A percentile compares a stretch with the other conserved stretches of the same genome.
Evolutionary conservation across 495 filamentous ascomycete genomes (phyloP).

Genomic region (Pseudomonodictys pantanalensis): DNA sequence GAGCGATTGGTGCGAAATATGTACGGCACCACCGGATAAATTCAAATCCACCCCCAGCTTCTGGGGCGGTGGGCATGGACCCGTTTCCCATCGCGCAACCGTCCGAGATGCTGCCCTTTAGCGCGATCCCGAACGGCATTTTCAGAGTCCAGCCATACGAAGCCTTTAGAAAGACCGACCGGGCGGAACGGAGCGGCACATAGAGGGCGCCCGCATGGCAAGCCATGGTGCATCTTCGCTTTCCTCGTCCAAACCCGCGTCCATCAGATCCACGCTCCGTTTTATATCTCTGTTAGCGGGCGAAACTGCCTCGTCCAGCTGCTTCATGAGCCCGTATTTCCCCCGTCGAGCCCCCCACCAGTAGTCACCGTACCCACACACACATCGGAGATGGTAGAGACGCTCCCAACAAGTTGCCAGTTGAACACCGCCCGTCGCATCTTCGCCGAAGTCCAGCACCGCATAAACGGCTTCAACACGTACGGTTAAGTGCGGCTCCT

Average conservation of each 20-base stretch:
- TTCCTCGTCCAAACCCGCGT: conserved; percentile 26
- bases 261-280: conserved; percentile 23
- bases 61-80: background rate
- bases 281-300: conserved; percentile 19
- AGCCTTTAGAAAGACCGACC: background rate
- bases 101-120: conserved; percentile 15
- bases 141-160: conserved; percentile 34
- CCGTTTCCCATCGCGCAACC: conserved; percentile 12
- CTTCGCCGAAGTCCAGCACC: conserved; percentile 32
- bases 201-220: conserved; percentile 12
- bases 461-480: conserved; percentile 39
- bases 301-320: conserved; percentile 10
- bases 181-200: conserved; percentile 27
- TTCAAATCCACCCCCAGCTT: conserved; percentile 2
- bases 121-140: conserved; percentile 18
- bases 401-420: conserved; percentile 24
- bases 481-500: conserved; percentile 31
- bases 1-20: conserved; percentile 26
- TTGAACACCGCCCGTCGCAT: conserved; percentile 36
- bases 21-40: conserved; percentile 18
- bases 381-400: conserved; percentile 34
- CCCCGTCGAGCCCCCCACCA: conserved; percentile 21
- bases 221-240: conserved; percentile 29
- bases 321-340: conserved; percentile 4
- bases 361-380: conserved; percentile 1